These are phyloP conservation scores for Hypoxylon trugodes DNA, from an alignment of 495 filamentous ascomycete species.

Conservation along the genomic window DNA sequence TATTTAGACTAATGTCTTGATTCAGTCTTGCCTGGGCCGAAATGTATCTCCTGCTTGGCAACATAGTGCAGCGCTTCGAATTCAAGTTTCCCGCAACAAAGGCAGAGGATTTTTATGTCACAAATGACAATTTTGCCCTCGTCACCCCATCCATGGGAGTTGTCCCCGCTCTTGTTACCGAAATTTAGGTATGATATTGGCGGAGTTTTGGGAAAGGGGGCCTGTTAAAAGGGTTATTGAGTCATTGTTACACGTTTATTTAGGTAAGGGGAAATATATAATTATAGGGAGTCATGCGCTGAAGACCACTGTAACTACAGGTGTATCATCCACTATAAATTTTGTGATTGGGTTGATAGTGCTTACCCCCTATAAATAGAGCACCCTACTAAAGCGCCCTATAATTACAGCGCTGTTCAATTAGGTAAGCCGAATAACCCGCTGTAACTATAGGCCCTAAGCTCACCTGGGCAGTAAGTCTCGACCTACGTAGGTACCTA, in stretches of 20 bases:
- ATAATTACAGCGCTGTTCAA: too few relatives aligned
- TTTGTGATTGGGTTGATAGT: too few relatives aligned
- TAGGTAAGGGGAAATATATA: neutral
- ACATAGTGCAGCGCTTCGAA: constrained; percentile 35
- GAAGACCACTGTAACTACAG: too few relatives aligned
- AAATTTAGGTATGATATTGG: constrained; percentile 4
- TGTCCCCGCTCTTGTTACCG: constrained; percentile 15
- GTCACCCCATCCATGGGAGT: constrained; percentile 28
- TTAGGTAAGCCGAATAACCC: too few relatives aligned
- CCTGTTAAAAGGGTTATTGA: neutral
- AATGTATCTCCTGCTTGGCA: constrained; percentile 35
- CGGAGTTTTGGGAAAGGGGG: neutral
- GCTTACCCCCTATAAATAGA: too few relatives aligned
- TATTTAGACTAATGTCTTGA: constrained; percentile 23
- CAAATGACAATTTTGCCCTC: constrained; percentile 43
- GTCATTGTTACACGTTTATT: neutral
- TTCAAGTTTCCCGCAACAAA: constrained; percentile 28
- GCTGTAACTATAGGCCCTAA: too few relatives aligned
- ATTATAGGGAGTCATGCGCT: too few relatives aligned
- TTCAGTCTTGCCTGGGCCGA: constrained; percentile 45
- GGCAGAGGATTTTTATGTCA: constrained; percentile 34
- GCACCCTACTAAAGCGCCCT: too few relatives aligned
- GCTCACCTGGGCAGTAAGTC: too few relatives aligned
- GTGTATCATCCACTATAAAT: too few relatives aligned
- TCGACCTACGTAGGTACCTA: too few relatives aligned